A percentile compares a stretch with the other conserved stretches of the same genome.
These are phyloP conservation scores for Epichloe uncinata DNA, from an alignment of 2,329 filamentous ascomycete species.

Conservation along the genomic window DNA sequence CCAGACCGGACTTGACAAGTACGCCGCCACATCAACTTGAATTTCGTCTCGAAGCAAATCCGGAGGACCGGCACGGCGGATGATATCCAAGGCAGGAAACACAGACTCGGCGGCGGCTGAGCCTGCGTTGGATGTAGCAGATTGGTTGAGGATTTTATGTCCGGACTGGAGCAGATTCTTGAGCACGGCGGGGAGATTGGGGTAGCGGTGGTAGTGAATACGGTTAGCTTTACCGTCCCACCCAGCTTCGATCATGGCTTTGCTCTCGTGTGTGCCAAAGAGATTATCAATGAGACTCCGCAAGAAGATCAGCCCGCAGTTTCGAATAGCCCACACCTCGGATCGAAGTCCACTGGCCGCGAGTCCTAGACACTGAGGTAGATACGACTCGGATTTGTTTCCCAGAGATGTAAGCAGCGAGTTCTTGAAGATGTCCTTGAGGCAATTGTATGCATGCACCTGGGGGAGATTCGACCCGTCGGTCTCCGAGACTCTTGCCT, in stretches of 20 bases:
- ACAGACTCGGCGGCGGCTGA: constrained; percentile 46
- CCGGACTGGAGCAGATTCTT: constrained; percentile 46
- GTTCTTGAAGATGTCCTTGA: constrained; percentile 84
- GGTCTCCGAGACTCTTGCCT: constrained; percentile 40
- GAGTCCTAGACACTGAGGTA: constrained; percentile 63
- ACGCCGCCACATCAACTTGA: constrained; percentile 41
- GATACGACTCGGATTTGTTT: constrained; percentile 56
- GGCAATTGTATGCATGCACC: constrained; percentile 86
- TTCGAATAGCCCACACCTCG: constrained; percentile 83
- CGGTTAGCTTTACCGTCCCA: constrained; percentile 52
- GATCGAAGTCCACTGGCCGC: constrained; percentile 69
- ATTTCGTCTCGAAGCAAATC: constrained; percentile 40
- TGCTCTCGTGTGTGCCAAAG: constrained; percentile 64
- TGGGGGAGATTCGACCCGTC: constrained; percentile 64
- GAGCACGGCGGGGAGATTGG: constrained; percentile 50
- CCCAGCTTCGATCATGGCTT: constrained; percentile 43
- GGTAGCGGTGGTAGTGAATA: constrained; percentile 58
- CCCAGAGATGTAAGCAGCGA: constrained; percentile 62
- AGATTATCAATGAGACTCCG: constrained; percentile 71
- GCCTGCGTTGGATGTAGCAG: constrained; percentile 14
- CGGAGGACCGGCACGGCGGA: constrained; percentile 58
- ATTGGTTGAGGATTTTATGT: constrained; percentile 28
- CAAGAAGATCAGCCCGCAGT: constrained; percentile 82
- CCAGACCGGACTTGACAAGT: constrained; percentile 61
- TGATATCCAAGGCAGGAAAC: constrained; percentile 71